These are phyloP conservation scores for Cladosporium sphaerospermum DNA, from an alignment of 2,329 filamentous ascomycete genomes.

Conservation along the genomic window DNA sequence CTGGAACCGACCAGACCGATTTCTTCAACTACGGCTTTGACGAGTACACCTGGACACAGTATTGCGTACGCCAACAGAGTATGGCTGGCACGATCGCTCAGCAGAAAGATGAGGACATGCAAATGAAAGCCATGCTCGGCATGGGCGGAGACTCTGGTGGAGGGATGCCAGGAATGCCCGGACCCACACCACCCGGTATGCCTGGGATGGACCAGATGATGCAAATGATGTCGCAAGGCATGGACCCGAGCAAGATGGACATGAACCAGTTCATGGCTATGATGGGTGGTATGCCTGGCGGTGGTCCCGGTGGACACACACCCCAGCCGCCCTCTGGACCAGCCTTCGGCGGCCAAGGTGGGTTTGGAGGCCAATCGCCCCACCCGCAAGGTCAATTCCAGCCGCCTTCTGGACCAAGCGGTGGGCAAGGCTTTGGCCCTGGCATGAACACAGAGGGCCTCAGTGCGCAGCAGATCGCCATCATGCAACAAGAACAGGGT, in stretches of 20 bases:
- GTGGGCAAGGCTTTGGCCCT: slow-evolving; percentile 3
- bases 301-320: slow-evolving; percentile 8
- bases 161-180: slow-evolving; percentile 32
- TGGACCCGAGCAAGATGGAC: slow-evolving; percentile 47
- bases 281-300: slow-evolving; percentile 39
- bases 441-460: slow-evolving; percentile 26
- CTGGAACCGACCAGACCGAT: slow-evolving; percentile 88
- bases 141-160: slow-evolving; percentile 30
- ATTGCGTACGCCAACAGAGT: slow-evolving; percentile 79
- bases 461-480: slow-evolving; percentile 30
- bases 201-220: slow-evolving; percentile 52
- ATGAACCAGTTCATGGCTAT: slow-evolving; percentile 50
- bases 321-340: slow-evolving; percentile 16
- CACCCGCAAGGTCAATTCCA: slow-evolving; percentile 7
- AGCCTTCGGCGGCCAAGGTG: slow-evolving; percentile 15
- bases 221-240: slow-evolving; percentile 51
- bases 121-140: slow-evolving; percentile 56
- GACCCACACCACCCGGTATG: slow-evolving; percentile 35
- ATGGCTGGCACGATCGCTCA: slow-evolving; percentile 71
- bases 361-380: slow-evolving; percentile 7
- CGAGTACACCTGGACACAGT: slow-evolving; percentile 95
- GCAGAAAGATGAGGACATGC: slow-evolving; percentile 65
- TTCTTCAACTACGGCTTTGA: slow-evolving; percentile 99
- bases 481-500: slow-evolving; percentile 29
- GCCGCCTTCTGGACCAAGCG: slow-evolving; percentile 2